phyloP scores from a whole-genome alignment of 2,329 filamentous ascomycete species.

The Ophiosphaerella narmari region DNA sequence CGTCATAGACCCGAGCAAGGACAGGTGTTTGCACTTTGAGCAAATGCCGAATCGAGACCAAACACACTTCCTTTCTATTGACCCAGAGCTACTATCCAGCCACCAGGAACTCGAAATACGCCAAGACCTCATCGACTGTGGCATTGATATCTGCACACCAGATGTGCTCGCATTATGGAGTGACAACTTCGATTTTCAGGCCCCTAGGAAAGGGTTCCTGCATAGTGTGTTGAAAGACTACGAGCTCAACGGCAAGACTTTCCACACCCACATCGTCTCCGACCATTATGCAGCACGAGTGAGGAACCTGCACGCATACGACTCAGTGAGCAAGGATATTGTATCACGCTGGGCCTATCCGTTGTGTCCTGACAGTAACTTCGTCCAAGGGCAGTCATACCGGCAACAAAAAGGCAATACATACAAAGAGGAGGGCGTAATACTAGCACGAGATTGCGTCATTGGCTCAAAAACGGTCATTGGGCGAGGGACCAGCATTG shows the following conservation, averaged over 20 bases:
- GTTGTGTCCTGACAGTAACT: slow-evolving; percentile 85
- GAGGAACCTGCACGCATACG: slow-evolving; percentile 85
- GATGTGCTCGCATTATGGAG: slow-evolving; percentile 95
- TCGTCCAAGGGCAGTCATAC: slow-evolving; percentile 78
- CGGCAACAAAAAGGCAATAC: slow-evolving; percentile 69
- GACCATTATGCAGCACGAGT: slow-evolving; percentile 86
- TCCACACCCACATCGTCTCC: slow-evolving; percentile 84
- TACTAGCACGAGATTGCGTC: slow-evolving; percentile 71
- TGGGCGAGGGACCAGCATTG: slow-evolving; percentile 76
- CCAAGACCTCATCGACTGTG: slow-evolving; percentile 87
- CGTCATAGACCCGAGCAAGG: slow-evolving; percentile 77
- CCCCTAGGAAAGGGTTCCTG: slow-evolving; percentile 84
- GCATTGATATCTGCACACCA: slow-evolving; percentile 96
- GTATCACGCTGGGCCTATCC: slow-evolving; percentile 86
- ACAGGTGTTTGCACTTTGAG: slow-evolving; percentile 90
- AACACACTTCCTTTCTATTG: slow-evolving; percentile 71
- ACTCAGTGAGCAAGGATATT: slow-evolving; percentile 86
- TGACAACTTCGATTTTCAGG: slow-evolving; percentile 96
- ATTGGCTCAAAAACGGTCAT: slow-evolving; percentile 73
- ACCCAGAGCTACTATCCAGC: slow-evolving; percentile 76
- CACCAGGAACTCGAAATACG: slow-evolving; percentile 80
- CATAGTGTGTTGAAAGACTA: slow-evolving; percentile 95
- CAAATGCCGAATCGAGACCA: slow-evolving; percentile 75
- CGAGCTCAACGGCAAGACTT: slow-evolving; percentile 95
- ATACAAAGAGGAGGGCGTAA: slow-evolving; percentile 79